These are phyloP conservation scores for Sclerotinia glacialis DNA, from an alignment of 2,329 filamentous ascomycete genomes.

Conservation along the genomic window DNA sequence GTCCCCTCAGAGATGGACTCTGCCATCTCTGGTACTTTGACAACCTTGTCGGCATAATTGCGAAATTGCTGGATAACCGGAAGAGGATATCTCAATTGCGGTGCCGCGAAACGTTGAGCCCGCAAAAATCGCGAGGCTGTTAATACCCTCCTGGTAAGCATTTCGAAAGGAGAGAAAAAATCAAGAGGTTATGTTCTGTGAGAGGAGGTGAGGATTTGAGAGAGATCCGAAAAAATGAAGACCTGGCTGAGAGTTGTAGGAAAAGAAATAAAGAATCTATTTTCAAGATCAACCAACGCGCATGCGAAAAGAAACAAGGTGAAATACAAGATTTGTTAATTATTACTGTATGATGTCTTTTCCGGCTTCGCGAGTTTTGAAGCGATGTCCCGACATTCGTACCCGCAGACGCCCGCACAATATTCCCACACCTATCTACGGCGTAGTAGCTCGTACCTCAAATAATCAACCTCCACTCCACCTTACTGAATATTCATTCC, in stretches of 20 bases:
- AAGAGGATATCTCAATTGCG: constrained; percentile 43
- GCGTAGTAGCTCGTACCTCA: not conserved
- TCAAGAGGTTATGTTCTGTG: constrained; percentile 23
- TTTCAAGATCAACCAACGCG: constrained; percentile 1
- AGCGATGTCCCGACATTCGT: constrained; percentile 9
- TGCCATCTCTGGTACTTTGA: constrained; percentile 97
- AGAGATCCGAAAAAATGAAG: constrained; percentile 21
- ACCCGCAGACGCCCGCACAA: constrained; percentile 16
- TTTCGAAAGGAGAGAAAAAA: constrained; percentile 26
- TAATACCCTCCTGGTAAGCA: constrained; percentile 39
- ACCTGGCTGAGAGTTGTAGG: constrained; percentile 1
- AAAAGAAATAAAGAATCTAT: constrained; percentile 6
- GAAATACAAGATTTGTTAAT: constrained; percentile 9
- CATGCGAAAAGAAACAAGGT: constrained; percentile 20
- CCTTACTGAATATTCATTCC: constrained; percentile 18
- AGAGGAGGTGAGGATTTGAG: constrained; percentile 25
- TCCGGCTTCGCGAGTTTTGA: constrained; percentile 22
- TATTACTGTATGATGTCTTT: constrained; percentile 19
- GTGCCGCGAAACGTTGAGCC: constrained; percentile 28
- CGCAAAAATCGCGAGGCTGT: constrained; percentile 39
- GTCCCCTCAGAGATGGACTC: constrained; percentile 98
- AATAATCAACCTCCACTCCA: constrained; percentile 20
- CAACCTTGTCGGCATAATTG: constrained; percentile 72
- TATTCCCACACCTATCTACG: constrained; percentile 15
- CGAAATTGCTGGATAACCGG: constrained; percentile 54